Evolutionary conservation across 139 green algal species (phyloP), one percentile per base, ranked within the genome.

Genomic region (Picochlorum sp.): DNA sequence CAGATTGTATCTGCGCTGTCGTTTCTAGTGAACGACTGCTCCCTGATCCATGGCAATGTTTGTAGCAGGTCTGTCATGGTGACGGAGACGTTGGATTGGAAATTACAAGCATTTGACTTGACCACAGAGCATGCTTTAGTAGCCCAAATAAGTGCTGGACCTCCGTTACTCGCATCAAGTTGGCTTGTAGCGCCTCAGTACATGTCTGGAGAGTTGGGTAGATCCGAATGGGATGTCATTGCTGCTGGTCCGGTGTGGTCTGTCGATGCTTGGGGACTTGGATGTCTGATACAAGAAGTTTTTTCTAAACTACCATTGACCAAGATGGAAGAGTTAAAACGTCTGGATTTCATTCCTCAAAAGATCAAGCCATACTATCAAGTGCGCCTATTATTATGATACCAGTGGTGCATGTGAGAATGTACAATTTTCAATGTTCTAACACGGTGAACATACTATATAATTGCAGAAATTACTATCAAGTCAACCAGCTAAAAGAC

Each of bases 1-100:
- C 78, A 94, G 36, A 72, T 96, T 30, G 74, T 89, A 5, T 80
- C 84, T 40, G 93, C 91, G 7, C 72, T 98, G 9, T 88, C 80
- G 55, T 99, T 99, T 69, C 74, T 99, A 5, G 90, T 89, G 77
- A 95, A 94, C 55, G 87, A 96, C 63, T 95, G 84, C 79, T 88
- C 85, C 29, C 74, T 97, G 66, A 85, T 94, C 20, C 91, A 99
- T 70, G 92, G 89, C 50, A 82, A 88, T 64, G 67, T 98, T 14
- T 91, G 86, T 80, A 68, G 88, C 68, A 61, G 73, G 0, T 70
- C 85, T 2, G 81, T 99, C 18, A 79, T 91, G 16, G 91, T 97
- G 8, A 97, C 90, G 0, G 65, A 85, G 10, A 78, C 63, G 1
- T 75, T 97, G 40, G 93, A 99, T 67, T 97, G 91, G 88, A 91